Evolutionary conservation across 768 basidiomycete genomes (phyloP).

Genomic region (Rhizopogon rudus): DNA sequence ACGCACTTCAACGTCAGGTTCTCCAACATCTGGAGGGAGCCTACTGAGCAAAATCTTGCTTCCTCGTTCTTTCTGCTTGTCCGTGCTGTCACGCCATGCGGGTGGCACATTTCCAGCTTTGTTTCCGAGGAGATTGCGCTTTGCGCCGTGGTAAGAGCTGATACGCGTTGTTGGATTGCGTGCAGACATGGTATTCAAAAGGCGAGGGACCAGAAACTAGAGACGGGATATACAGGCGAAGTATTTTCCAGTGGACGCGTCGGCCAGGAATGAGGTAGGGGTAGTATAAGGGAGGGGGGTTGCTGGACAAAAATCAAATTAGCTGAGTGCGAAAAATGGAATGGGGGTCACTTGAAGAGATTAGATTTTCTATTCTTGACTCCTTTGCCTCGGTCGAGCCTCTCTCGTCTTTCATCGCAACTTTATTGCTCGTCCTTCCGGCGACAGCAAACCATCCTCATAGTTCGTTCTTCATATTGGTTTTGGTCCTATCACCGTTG

Average conservation of each 20-base stretch:
- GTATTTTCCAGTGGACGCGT: not conserved
- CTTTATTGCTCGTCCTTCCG: not conserved
- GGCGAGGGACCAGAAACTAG: not conserved
- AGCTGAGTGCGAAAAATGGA: not conserved
- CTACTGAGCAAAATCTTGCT: slow-evolving; percentile 67
- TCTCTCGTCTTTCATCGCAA: not conserved
- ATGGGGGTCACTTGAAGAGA: not conserved
- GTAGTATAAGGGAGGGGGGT: too few relatives aligned
- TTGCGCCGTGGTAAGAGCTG: slow-evolving; percentile 47
- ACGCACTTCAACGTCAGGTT: slow-evolving; percentile 63
- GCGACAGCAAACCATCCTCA: not conserved
- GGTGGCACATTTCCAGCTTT: slow-evolving; percentile 51
- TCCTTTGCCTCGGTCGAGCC: not conserved
- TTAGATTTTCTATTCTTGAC: not conserved
- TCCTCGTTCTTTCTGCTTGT: slow-evolving; percentile 31
- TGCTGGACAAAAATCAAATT: too few relatives aligned
- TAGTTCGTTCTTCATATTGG: not conserved
- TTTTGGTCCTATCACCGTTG: not conserved
- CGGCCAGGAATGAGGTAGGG: not conserved
- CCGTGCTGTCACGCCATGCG: slow-evolving; percentile 51
- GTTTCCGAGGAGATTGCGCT: slow-evolving; percentile 54
- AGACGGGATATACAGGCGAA: not conserved
- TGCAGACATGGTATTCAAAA: not conserved
- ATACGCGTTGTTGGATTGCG: slow-evolving; percentile 25
- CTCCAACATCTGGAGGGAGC: slow-evolving; percentile 64